phyloP scores from a whole-genome alignment of 306 rosid genomes.

The Cicer cuneatum region DNA sequence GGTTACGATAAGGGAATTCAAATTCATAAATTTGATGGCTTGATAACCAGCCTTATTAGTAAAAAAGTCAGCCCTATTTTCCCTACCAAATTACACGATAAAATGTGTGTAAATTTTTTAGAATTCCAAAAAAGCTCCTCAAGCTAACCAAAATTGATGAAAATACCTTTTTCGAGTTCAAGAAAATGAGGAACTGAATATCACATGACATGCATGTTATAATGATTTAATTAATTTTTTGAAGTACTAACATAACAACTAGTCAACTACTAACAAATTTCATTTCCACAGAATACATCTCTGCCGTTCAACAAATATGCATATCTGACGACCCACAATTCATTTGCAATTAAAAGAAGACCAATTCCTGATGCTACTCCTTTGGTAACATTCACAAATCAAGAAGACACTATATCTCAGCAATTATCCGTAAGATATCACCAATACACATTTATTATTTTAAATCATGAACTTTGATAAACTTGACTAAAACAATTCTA shows the following conservation, averaged over 20 bases:
- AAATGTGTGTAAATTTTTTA: too few relatives aligned
- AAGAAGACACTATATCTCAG: conserved; percentile 52
- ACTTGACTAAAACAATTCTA: not conserved
- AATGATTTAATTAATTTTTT: not conserved
- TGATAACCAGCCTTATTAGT: not conserved
- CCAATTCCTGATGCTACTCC: conserved; percentile 9
- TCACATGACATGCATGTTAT: not conserved
- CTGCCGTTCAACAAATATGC: conserved; percentile 56
- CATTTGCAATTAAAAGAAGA: conserved; percentile 47
- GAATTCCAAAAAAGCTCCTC: too few relatives aligned
- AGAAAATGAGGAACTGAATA: not conserved
- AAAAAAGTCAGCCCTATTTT: too few relatives aligned
- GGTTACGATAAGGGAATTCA: too few relatives aligned
- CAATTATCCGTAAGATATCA: conserved; percentile 48
- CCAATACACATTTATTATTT: not conserved
- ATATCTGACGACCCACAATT: conserved; percentile 56
- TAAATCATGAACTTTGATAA: not conserved
- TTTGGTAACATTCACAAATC: conserved; percentile 47
- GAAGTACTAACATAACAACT: not conserved
- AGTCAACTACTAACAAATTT: not conserved
- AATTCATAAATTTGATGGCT: not conserved
- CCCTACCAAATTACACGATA: too few relatives aligned
- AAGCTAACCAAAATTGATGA: not conserved
- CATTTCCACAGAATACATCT: conserved; percentile 46
- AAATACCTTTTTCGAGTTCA: too few relatives aligned